Evolutionary conservation across 2,329 filamentous ascomycete genomes (phyloP).

Genomic region (Claviceps monticola): DNA sequence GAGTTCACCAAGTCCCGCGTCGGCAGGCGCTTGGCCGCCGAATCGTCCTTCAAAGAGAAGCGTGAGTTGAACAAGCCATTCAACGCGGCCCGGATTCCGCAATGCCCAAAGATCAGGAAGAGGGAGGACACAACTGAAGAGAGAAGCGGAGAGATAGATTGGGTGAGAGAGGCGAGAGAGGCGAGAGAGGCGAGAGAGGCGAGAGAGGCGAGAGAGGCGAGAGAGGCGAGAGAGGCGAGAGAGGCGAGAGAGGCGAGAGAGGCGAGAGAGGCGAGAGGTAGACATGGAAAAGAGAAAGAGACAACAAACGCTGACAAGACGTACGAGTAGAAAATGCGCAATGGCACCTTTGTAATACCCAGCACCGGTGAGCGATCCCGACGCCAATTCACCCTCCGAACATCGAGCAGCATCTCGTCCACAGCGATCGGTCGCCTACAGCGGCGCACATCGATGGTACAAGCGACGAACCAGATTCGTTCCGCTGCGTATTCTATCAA

Average conservation of each 20-base stretch:
- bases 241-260: too few species aligned
- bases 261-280: not conserved
- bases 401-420: slow-evolving; percentile 21
- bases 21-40: slow-evolving; percentile 26
- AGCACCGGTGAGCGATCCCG: slow-evolving; percentile 73
- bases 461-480: slow-evolving; percentile 7
- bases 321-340: slow-evolving; percentile 50
- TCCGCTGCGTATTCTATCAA: slow-evolving; percentile 8
- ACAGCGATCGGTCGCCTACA: slow-evolving; percentile 13
- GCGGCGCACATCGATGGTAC: slow-evolving; percentile 10
- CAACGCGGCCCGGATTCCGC: not conserved
- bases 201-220: too few species aligned
- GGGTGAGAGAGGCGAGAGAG: not conserved
- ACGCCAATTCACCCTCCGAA: slow-evolving; percentile 64
- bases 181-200: too few species aligned
- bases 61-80: slow-evolving; percentile 18
- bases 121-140: not conserved
- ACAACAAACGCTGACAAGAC: not conserved
- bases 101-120: too few species aligned
- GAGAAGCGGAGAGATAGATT: not conserved
- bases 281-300: not conserved
- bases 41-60: slow-evolving; percentile 31
- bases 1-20: slow-evolving; percentile 20
- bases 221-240: too few species aligned
- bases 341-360: slow-evolving; percentile 78